Conservation (phyloP, 345 rosid species). For the Gossypium anomalum region DNA sequence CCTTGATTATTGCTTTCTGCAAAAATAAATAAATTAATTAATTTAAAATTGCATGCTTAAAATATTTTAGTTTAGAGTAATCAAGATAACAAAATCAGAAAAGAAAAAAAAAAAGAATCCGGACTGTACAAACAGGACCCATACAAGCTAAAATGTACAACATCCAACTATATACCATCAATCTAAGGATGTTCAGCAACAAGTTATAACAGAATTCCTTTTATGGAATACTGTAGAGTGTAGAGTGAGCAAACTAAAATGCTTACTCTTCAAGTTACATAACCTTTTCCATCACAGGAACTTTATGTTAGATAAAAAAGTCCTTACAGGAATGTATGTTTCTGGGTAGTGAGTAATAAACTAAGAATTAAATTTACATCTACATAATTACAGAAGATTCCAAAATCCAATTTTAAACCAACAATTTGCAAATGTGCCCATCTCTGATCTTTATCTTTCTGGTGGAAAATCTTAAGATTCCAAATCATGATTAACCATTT, state of each 20-base stretch:
- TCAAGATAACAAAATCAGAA: background rate
- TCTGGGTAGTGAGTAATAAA: background rate
- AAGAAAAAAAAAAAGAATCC: background rate
- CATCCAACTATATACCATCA: background rate
- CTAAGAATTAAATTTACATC: background rate
- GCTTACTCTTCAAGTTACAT: background rate
- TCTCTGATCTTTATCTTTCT: background rate
- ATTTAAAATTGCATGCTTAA: background rate
- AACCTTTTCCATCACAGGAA: background rate
- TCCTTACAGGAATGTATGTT: background rate
- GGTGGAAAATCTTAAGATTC: background rate
- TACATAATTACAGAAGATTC: background rate
- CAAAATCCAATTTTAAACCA: background rate
- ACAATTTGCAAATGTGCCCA: background rate
- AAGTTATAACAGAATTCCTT: background rate
- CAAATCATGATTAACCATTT: background rate
- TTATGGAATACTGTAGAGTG: background rate
- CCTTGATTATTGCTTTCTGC: constrained; percentile 81
- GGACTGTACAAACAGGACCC: background rate
- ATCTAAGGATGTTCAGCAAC: background rate
- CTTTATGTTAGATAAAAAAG: background rate
- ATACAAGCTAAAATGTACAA: background rate
- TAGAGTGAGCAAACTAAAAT: background rate
- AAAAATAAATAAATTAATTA: constrained; percentile 16
- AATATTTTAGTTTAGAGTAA: background rate